A percentile compares a stretch with the other conserved stretches of the same genome.
These are phyloP conservation scores for Penicillium riverlandense DNA, from an alignment of 495 filamentous ascomycete genomes.

Conservation along the genomic window DNA sequence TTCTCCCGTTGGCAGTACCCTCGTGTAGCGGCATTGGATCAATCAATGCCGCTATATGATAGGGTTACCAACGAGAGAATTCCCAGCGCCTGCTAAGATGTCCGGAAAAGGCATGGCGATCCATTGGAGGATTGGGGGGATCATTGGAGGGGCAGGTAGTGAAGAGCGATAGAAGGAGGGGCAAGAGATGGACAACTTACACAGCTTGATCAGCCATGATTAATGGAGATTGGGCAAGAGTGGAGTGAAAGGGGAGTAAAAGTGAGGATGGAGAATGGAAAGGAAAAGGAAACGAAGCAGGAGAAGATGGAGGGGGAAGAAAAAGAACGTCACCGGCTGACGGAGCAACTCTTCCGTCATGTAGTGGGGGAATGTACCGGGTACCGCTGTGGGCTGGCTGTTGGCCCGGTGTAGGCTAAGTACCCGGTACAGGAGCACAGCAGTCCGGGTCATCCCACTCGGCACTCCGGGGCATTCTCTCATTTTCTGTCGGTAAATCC, in stretches of 20 bases:
- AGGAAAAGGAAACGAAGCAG: conserved; percentile 6
- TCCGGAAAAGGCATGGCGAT: no score
- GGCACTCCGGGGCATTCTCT: conserved; percentile 8
- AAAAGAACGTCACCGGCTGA: conserved; percentile 24
- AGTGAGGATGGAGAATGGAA: conserved; percentile 13
- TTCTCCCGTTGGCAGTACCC: neutral
- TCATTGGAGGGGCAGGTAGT: neutral
- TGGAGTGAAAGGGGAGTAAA: conserved; percentile 10
- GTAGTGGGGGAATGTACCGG: conserved; percentile 26
- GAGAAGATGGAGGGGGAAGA: conserved; percentile 6
- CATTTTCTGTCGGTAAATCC: conserved; percentile 6
- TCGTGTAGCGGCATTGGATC: no score
- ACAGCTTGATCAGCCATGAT: conserved; percentile 44
- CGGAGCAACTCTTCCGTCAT: conserved; percentile 43
- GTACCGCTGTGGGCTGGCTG: conserved; percentile 3
- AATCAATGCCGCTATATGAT: no score
- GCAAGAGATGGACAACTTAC: conserved; percentile 38
- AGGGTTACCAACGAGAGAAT: no score
- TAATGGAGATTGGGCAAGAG: conserved; percentile 8
- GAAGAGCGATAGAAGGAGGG: neutral
- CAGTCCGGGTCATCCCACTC: conserved; percentile 34
- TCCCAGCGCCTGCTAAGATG: no score
- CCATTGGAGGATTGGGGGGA: neutral
- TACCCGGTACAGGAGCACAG: conserved; percentile 33
- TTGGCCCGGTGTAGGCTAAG: conserved; percentile 20